Conservation (phyloP, 2,329 filamentous ascomycete species). For the Pyrenochaeta sp. region DNA sequence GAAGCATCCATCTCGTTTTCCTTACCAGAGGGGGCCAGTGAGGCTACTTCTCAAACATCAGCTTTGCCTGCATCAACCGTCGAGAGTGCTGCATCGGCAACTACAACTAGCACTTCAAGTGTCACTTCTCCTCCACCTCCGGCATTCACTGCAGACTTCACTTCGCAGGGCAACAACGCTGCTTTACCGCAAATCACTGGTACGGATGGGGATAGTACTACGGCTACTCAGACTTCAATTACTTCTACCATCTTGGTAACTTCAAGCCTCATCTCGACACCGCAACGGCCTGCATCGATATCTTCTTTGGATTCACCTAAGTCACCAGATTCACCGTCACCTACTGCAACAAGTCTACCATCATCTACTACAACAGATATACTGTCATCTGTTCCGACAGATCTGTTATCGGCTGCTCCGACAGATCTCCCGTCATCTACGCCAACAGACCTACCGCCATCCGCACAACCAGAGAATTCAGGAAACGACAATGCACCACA, state of each 20-base stretch:
- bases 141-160: conserved; percentile 8
- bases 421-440: conserved; percentile 2
- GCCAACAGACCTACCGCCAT: conserved; percentile 2
- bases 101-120: not conserved
- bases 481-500: conserved; percentile 10
- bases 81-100: not conserved
- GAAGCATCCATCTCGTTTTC: conserved; percentile 1
- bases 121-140: conserved; percentile 3
- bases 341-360: conserved; percentile 1
- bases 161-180: conserved; percentile 17
- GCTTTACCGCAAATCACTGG: conserved; percentile 16
- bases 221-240: conserved; percentile 3
- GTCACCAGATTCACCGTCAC: not conserved
- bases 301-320: not conserved
- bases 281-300: conserved; percentile 1
- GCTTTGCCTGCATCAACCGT: no score
- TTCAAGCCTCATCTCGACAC: conserved; percentile 3
- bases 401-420: not conserved
- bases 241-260: conserved; percentile 5
- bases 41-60: not conserved
- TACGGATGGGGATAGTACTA: not conserved
- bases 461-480: conserved; percentile 11
- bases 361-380: conserved; percentile 1
- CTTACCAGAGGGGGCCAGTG: not conserved
- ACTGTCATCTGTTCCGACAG: not conserved